These are phyloP conservation scores for Chlamydomonas sp. DNA, from an alignment of 139 green algal genomes.

Conservation along the genomic window DNA sequence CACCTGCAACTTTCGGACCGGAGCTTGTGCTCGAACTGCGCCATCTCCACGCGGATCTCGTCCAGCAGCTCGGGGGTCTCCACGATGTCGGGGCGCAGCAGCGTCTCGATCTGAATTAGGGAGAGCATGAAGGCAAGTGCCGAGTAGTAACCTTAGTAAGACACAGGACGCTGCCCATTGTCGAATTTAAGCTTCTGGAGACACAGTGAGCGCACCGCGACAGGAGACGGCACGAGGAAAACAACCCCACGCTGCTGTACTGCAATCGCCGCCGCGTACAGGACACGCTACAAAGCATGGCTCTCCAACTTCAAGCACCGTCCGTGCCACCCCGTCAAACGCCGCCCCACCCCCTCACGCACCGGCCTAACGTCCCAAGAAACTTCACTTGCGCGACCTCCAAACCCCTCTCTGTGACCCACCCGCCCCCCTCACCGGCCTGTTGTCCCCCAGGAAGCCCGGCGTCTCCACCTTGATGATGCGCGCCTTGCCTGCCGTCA, in stretches of 20 bases:
- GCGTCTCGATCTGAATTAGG: conserved; percentile 40
- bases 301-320: not conserved
- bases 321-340: not conserved
- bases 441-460: conserved; percentile 28
- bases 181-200: not conserved
- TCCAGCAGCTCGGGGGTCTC: conserved; percentile 30
- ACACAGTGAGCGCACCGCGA: not conserved
- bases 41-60: conserved; percentile 36
- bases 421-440: conserved; percentile 21
- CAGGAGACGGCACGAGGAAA: not conserved
- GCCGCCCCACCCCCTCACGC: not conserved
- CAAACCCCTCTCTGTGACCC: not conserved
- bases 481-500: conserved; percentile 26
- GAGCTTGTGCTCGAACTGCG: conserved; percentile 30
- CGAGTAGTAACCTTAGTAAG: not conserved
- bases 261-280: not conserved
- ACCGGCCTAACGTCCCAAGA: not conserved
- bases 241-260: not conserved
- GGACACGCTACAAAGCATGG: not conserved
- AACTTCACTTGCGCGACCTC: not conserved
- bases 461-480: conserved; percentile 2
- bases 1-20: conserved; percentile 3
- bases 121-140: not conserved
- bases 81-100: conserved; percentile 40
- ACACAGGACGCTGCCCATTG: not conserved